Evolutionary conservation across 768 basidiomycete genomes (phyloP), one percentile per base, ranked within the genome.

Genomic region (Boletus rubropictus): DNA sequence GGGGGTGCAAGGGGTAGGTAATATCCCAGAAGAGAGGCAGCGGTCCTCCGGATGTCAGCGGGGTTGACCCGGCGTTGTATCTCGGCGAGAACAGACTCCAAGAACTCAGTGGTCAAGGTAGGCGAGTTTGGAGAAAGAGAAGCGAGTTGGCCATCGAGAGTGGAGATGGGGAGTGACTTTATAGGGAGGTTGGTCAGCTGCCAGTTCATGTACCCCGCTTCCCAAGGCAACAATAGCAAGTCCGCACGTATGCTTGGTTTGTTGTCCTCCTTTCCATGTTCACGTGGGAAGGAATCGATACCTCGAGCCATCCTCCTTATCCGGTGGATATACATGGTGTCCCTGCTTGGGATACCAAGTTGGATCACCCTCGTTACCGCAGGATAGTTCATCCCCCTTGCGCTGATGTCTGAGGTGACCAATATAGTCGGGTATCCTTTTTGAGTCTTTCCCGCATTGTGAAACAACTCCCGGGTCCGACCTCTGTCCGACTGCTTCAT

Each of bases 341-440:
- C 66, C 1, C 68, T 72, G 6, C 68, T 62, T 2, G 95, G 93
- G 7, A 87, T 72, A 42, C 95, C 93, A 42, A 99, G 73, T 64
- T 97, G 96, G 53, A 98, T 86, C 51, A 94, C 86, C 32, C 92
- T 82, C 0, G 89, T 89, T 18, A 93, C 87, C 17, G 79, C 81
- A 7, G 90, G 90, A 62, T 94, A 95, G 64, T 95, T 89, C 37
- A 94, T 78, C 14, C 89, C 89, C 48, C 90, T 80, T 18, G 90
- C 89, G 24, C 89, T 92, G 5, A 95, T 82, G 55, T 95, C 92
- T 1, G 90, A 92, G 4, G 83, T 86, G 55, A 96, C 73, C 42
- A 95, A 77, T 25, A 96, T 70, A 3, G 78, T 71, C 0, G 82
- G 76, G 8, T 25, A 25, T 29, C 72, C 72, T 2, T 67, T 61